Conservation (phyloP, 768 basidiomycete genomes). For the Mycena crocata region DNA sequence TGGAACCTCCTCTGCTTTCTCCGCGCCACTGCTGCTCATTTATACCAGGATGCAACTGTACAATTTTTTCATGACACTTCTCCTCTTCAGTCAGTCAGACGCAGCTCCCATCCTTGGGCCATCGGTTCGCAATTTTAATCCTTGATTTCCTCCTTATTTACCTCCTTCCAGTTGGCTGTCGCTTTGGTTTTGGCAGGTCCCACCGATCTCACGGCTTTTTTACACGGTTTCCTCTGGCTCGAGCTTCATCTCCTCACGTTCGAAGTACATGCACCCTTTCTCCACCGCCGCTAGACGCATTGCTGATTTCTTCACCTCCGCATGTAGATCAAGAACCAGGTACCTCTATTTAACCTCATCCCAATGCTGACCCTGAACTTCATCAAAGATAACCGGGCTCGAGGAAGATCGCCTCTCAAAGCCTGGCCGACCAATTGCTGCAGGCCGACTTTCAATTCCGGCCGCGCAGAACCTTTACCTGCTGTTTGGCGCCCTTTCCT, state of each 20-base stretch:
- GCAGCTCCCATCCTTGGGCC: constrained; percentile 18
- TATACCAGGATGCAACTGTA: background rate
- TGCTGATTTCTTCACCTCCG: background rate
- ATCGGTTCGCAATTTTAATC: constrained; percentile 2
- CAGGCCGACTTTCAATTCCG: constrained; percentile 30
- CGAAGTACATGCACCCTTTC: constrained; percentile 15
- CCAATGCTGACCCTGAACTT: background rate
- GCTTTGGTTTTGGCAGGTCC: constrained; percentile 35
- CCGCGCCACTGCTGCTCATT: too few species aligned
- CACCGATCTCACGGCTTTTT: constrained; percentile 30
- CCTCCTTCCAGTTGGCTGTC: constrained; percentile 29
- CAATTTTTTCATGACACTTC: constrained; percentile 7
- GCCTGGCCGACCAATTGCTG: constrained; percentile 34
- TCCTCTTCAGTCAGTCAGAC: constrained; percentile 24
- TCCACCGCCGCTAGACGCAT: background rate
- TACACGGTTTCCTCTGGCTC: constrained; percentile 34
- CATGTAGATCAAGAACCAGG: constrained; percentile 23
- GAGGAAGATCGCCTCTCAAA: constrained; percentile 38
- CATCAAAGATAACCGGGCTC: constrained; percentile 27
- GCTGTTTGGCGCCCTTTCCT: constrained; percentile 9
- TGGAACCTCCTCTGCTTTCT: too few species aligned
- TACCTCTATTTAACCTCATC: background rate
- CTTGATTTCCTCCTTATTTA: background rate
- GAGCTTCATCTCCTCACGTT: constrained; percentile 35
- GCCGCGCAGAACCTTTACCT: constrained; percentile 30